These are phyloP conservation scores for Calonectria hongkongensis DNA, from an alignment of 2,329 filamentous ascomycete genomes.

Conservation along the genomic window DNA sequence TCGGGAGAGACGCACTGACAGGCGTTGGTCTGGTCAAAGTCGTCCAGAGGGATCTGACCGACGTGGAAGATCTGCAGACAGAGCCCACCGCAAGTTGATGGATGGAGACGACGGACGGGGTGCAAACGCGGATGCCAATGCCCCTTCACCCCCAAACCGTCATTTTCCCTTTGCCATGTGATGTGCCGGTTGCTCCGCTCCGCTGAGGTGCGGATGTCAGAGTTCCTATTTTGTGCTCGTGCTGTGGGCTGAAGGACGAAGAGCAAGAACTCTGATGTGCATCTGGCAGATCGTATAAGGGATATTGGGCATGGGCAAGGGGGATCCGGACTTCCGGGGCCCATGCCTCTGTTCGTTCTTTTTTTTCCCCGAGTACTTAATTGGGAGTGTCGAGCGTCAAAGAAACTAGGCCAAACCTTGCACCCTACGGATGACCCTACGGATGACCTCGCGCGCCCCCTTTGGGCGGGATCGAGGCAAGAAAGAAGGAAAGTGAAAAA, in stretches of 20 bases:
- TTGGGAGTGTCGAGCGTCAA: constrained; percentile 5
- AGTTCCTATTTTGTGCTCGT: neutral
- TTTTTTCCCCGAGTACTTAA: constrained; percentile 14
- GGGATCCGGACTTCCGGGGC: constrained; percentile 18
- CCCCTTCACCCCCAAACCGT: neutral
- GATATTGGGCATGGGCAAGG: constrained; percentile 24
- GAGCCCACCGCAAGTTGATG: constrained; percentile 25
- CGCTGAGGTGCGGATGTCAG: constrained; percentile 8
- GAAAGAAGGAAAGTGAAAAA: neutral
- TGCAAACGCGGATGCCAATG: neutral
- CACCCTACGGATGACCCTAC: neutral
- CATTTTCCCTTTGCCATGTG: constrained; percentile 15
- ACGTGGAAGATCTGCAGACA: constrained; percentile 22
- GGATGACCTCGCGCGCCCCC: neutral
- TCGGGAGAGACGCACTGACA: constrained; percentile 20
- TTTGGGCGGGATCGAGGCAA: neutral
- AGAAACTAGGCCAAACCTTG: constrained; percentile 27
- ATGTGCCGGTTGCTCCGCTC: constrained; percentile 14
- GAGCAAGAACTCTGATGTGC: constrained; percentile 15
- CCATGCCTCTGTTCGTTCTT: neutral
- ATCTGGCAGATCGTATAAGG: constrained; percentile 25
- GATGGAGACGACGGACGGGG: neutral
- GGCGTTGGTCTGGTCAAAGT: constrained; percentile 10
- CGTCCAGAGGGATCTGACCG: constrained; percentile 8
- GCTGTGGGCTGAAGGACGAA: neutral